phyloP scores from a whole-genome alignment of 257 asterid genomes.

The Salvia splendens region DNA sequence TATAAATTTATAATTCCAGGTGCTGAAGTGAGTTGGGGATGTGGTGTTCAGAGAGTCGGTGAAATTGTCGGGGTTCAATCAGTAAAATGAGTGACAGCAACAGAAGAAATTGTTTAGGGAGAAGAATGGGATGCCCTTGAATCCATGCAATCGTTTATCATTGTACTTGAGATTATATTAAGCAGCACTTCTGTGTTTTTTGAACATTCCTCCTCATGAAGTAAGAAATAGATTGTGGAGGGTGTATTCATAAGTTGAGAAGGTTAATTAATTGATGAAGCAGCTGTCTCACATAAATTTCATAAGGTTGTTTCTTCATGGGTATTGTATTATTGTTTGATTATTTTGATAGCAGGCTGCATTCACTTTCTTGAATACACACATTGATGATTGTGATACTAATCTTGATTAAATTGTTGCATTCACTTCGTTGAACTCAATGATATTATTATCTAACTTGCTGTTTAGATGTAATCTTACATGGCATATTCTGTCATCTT shows the following conservation, averaged over 20 bases:
- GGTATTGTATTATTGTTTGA: conserved; percentile 20
- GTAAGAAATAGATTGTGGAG: conserved; percentile 2
- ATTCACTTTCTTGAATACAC: no score
- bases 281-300: neutral
- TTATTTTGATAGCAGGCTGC: conserved; percentile 16
- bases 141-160: neutral
- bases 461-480: conserved; percentile 10
- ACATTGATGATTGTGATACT: neutral
- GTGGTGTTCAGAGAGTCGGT: conserved; percentile 3
- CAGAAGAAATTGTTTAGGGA: neutral
- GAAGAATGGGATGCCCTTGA: conserved; percentile 10
- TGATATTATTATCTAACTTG: neutral
- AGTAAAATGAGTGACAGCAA: neutral
- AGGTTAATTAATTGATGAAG: neutral
- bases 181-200: neutral
- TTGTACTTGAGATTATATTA: neutral
- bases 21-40: neutral
- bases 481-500: conserved; percentile 20
- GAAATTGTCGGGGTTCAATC: neutral
- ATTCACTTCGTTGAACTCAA: conserved; percentile 6
- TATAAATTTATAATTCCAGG: neutral
- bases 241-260: neutral
- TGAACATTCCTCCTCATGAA: conserved; percentile 13
- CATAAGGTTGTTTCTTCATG: conserved; percentile 1
- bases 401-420: neutral